phyloP scores from a whole-genome alignment of 768 basidiomycete species.

The Leccinum uliginosum region DNA sequence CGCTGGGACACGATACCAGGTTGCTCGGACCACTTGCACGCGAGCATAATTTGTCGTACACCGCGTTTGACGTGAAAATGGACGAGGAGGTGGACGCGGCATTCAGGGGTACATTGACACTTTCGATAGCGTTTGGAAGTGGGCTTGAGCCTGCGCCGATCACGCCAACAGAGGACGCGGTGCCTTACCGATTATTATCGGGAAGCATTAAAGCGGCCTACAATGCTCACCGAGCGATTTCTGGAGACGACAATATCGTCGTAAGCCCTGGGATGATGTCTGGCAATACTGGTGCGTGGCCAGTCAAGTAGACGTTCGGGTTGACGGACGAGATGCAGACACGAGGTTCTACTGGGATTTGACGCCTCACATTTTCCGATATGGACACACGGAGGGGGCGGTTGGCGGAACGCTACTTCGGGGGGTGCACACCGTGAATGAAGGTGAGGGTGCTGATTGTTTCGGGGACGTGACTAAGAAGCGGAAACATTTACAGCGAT shows the following conservation, averaged over 20 bases:
- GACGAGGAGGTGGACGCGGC: constrained; percentile 29
- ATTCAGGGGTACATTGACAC: constrained; percentile 42
- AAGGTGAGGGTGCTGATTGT: constrained; percentile 41
- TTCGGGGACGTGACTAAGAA: background rate
- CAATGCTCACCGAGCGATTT: constrained; percentile 41
- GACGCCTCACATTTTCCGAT: constrained; percentile 65
- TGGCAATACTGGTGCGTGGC: constrained; percentile 44
- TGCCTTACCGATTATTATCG: constrained; percentile 47
- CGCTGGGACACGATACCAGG: constrained; percentile 40
- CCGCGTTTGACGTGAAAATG: constrained; percentile 47
- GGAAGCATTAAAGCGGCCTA: constrained; percentile 64
- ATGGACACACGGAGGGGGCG: constrained; percentile 35
- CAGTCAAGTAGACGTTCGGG: background rate
- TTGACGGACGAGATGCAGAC: constrained; percentile 25
- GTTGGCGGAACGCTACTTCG: constrained; percentile 28
- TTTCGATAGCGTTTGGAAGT: constrained; percentile 43
- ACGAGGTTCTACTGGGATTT: constrained; percentile 45
- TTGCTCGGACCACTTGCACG: constrained; percentile 42
- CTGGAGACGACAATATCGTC: constrained; percentile 34
- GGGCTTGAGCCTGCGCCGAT: constrained; percentile 67
- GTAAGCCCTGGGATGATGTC: constrained; percentile 54
- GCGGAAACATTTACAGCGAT: constrained; percentile 30
- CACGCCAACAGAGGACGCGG: constrained; percentile 38
- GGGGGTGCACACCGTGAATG: constrained; percentile 68
- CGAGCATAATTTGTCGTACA: constrained; percentile 55